Percentiles rank a stretch among this genome's conserved stretches.
These are phyloP conservation scores for Schoenoplectus triqueter DNA, from an alignment of 202 grass and related monocot genomes.

Conservation along the genomic window DNA sequence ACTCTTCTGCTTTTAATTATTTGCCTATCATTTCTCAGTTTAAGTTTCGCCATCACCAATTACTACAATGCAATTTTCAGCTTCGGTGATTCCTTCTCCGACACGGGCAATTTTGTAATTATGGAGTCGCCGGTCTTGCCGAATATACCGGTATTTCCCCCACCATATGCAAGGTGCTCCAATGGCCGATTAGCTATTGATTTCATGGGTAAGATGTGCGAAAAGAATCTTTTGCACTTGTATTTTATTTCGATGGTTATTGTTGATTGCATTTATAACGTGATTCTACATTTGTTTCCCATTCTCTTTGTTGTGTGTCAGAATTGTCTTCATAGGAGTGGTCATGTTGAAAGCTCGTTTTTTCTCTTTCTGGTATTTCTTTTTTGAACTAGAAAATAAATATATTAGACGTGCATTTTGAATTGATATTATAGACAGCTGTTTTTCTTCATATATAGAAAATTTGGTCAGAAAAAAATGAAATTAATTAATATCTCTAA, in stretches of 20 bases:
- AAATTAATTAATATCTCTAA: not conserved
- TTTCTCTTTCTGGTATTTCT: slow-evolving; percentile 12
- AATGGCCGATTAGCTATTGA: slow-evolving; percentile 89
- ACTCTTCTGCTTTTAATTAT: slow-evolving; percentile 27
- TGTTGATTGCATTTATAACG: not conserved
- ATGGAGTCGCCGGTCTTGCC: slow-evolving; percentile 67
- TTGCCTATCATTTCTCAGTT: slow-evolving; percentile 32
- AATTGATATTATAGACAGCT: not conserved
- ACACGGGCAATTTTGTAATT: slow-evolving; percentile 89
- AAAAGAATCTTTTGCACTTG: not conserved
- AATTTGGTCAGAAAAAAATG: not conserved
- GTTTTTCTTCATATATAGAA: not conserved
- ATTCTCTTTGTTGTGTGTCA: not conserved
- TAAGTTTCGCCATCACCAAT: slow-evolving; percentile 36
- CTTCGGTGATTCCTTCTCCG: slow-evolving; percentile 95
- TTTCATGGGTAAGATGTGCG: slow-evolving; percentile 58
- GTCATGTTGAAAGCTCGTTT: slow-evolving; percentile 28
- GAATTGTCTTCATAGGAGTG: not conserved
- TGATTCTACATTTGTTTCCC: not conserved
- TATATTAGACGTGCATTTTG: slow-evolving; percentile 19
- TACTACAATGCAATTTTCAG: slow-evolving; percentile 96
- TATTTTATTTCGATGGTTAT: not conserved
- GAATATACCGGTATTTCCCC: slow-evolving; percentile 73
- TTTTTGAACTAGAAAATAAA: not conserved
- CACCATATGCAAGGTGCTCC: slow-evolving; percentile 75